Evolutionary conservation across 2,329 filamentous ascomycete genomes (phyloP).

Genomic region (Ophiostoma perfectum): DNA sequence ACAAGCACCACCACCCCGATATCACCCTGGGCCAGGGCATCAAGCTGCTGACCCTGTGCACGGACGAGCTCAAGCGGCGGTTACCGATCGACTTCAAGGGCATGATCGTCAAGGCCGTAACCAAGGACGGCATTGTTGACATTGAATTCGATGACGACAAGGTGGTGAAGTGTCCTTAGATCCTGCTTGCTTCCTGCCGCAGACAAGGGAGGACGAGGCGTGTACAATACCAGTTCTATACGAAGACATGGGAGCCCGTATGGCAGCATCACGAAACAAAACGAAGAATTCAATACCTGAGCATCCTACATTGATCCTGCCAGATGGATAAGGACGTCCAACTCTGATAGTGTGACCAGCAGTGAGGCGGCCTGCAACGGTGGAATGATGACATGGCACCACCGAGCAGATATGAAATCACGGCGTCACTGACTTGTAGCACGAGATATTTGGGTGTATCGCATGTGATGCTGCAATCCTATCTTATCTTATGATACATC

Average conservation of each 20-base stretch:
- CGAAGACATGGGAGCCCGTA: neutral
- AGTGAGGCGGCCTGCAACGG: too few relatives aligned
- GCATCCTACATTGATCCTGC: neutral
- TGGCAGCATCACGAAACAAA: constrained; percentile 10
- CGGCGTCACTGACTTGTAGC: too few relatives aligned
- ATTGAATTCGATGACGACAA: constrained; percentile 80
- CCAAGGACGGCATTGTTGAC: constrained; percentile 84
- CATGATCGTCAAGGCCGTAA: constrained; percentile 87
- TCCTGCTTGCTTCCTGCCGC: neutral
- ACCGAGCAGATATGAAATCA: too few relatives aligned
- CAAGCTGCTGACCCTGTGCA: constrained; percentile 90
- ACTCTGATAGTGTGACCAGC: too few relatives aligned
- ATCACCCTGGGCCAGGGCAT: constrained; percentile 84
- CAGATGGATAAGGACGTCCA: too few relatives aligned
- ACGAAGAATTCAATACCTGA: neutral
- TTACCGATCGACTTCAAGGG: constrained; percentile 99
- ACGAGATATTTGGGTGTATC: too few relatives aligned
- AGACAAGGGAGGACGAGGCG: neutral
- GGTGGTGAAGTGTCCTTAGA: constrained; percentile 46
- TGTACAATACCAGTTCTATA: constrained; percentile 9
- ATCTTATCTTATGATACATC: too few relatives aligned
- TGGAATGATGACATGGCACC: too few relatives aligned
- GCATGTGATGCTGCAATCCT: too few relatives aligned
- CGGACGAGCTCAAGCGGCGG: constrained; percentile 92
- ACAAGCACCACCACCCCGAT: constrained; percentile 97